Evolutionary conservation across 1,284 basidiomycete genomes (phyloP).

Genomic region (Sporisorium exsertum): DNA sequence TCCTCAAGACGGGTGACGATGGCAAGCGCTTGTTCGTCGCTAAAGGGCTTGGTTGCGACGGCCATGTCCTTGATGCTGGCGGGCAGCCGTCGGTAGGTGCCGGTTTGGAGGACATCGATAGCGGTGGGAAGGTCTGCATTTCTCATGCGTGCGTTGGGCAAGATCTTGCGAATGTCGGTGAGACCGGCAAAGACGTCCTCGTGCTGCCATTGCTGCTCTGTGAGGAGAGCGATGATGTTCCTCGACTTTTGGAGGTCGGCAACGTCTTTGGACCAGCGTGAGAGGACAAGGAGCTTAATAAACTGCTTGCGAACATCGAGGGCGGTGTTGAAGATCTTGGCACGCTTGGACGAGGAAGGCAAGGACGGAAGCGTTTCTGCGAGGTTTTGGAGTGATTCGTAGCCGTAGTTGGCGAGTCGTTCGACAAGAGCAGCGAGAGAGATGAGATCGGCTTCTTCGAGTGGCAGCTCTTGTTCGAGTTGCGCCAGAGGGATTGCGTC

Average conservation of each 20-base stretch:
- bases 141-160: constrained; percentile 73
- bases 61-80: constrained; percentile 78
- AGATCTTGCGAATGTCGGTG: constrained; percentile 75
- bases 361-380: constrained; percentile 89
- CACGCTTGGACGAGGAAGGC: constrained; percentile 83
- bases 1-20: constrained; percentile 81
- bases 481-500: constrained; percentile 61
- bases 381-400: constrained; percentile 83
- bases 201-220: constrained; percentile 79
- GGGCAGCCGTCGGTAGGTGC: constrained; percentile 83
- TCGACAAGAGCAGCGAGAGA: constrained; percentile 81
- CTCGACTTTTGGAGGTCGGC: constrained; percentile 55
- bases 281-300: constrained; percentile 79
- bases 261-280: constrained; percentile 60
- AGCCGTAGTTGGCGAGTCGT: constrained; percentile 81
- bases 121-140: constrained; percentile 92
- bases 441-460: constrained; percentile 81
- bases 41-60: constrained; percentile 76
- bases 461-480: constrained; percentile 80
- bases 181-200: constrained; percentile 78
- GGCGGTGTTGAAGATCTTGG: constrained; percentile 85
- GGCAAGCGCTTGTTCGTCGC: constrained; percentile 76
- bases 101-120: constrained; percentile 83
- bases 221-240: constrained; percentile 61
- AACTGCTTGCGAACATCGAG: constrained; percentile 88